These are phyloP conservation scores for Tricholoma terreum DNA, from an alignment of 768 basidiomycete genomes.

Conservation along the genomic window DNA sequence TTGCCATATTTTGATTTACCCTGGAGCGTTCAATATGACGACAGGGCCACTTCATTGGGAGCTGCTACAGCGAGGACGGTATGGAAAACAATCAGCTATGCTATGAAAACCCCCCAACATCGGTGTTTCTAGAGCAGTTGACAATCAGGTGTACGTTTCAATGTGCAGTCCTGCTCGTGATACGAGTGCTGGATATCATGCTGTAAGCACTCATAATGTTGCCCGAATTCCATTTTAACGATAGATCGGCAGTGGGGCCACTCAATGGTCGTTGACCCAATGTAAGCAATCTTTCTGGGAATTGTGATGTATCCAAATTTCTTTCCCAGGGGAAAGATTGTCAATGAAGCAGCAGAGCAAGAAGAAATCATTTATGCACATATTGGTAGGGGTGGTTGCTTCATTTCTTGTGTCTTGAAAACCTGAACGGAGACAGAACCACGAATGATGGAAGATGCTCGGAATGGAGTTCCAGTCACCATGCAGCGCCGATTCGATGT, in stretches of 20 bases:
- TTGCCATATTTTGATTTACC: slow-evolving; percentile 86
- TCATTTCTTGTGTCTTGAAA: neutral
- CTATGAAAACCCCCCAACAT: neutral
- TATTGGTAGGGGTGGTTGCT: slow-evolving; percentile 57
- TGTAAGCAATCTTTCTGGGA: slow-evolving; percentile 44
- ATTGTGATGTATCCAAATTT: slow-evolving; percentile 7
- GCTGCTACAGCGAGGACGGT: slow-evolving; percentile 82
- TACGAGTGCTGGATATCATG: slow-evolving; percentile 79
- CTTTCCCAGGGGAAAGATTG: slow-evolving; percentile 60
- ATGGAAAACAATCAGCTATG: slow-evolving; percentile 18
- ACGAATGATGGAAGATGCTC: slow-evolving; percentile 56
- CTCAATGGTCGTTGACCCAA: slow-evolving; percentile 86
- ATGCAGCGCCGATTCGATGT: slow-evolving; percentile 90
- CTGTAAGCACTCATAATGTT: slow-evolving; percentile 46
- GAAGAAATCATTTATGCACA: slow-evolving; percentile 79
- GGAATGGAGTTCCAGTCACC: slow-evolving; percentile 89
- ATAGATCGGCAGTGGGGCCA: slow-evolving; percentile 70
- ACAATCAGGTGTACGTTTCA: slow-evolving; percentile 94
- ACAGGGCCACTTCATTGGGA: slow-evolving; percentile 98
- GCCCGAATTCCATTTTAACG: neutral
- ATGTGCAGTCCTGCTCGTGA: slow-evolving; percentile 97
- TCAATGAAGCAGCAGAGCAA: slow-evolving; percentile 70
- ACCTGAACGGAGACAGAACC: slow-evolving; percentile 37
- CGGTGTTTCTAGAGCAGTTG: slow-evolving; percentile 71
- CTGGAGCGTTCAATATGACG: slow-evolving; percentile 92